phyloP scores from a whole-genome alignment of 768 basidiomycete species.

The Pleurotus giganteus region DNA sequence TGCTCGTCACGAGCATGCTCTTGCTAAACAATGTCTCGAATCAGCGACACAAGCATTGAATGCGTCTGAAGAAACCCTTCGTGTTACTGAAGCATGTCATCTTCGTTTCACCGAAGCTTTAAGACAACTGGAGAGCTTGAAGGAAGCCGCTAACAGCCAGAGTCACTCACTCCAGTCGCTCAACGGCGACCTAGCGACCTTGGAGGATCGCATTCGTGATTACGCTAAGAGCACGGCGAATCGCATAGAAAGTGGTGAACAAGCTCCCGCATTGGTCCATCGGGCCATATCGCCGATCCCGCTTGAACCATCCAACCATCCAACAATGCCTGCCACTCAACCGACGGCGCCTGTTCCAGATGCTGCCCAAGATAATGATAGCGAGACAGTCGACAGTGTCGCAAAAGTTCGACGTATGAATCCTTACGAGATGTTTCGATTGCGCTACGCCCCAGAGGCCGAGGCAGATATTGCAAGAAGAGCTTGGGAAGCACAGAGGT shows the following conservation, averaged over 20 bases:
- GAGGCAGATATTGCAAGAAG: slow-evolving; percentile 18
- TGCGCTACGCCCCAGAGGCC: slow-evolving; percentile 10
- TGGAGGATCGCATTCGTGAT: not conserved
- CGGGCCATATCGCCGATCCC: too few species aligned
- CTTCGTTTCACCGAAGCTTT: slow-evolving; percentile 21
- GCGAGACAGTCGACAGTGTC: slow-evolving; percentile 3
- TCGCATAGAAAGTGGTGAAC: too few species aligned
- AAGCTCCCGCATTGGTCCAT: too few species aligned
- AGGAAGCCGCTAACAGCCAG: slow-evolving; percentile 17
- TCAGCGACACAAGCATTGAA: slow-evolving; percentile 25
- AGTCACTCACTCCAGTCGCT: not conserved
- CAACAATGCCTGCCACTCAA: too few species aligned
- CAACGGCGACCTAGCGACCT: not conserved
- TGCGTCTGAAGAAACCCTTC: slow-evolving; percentile 25
- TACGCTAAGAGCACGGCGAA: too few species aligned
- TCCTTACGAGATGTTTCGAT: not conserved
- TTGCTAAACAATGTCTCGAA: slow-evolving; percentile 28
- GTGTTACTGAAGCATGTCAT: slow-evolving; percentile 22
- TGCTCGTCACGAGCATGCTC: slow-evolving; percentile 23
- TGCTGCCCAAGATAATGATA: not conserved
- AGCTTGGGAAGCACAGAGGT: slow-evolving; percentile 21
- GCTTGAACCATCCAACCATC: not conserved
- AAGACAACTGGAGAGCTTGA: slow-evolving; percentile 18
- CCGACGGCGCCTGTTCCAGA: too few species aligned
- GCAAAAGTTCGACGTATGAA: slow-evolving; percentile 8